These are phyloP conservation scores for Candolleomyces efflorescens DNA, from an alignment of 768 basidiomycete genomes.

Conservation along the genomic window DNA sequence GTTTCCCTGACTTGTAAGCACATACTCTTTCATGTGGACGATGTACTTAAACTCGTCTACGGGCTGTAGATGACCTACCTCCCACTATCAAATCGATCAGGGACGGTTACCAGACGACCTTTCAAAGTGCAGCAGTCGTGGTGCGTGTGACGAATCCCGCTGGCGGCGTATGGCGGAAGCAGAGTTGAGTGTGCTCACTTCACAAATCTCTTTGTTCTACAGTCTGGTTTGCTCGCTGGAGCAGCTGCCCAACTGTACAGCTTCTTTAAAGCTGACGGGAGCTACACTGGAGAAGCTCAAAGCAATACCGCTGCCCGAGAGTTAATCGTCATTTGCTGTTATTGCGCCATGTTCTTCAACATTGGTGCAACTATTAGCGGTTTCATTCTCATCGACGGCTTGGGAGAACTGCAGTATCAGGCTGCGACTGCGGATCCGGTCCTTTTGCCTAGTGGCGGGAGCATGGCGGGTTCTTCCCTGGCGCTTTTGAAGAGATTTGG, in stretches of 20 bases:
- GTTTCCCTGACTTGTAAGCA: no score
- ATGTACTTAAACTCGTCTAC: neutral
- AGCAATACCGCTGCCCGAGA: neutral
- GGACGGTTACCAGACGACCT: neutral
- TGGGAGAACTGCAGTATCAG: constrained; percentile 18
- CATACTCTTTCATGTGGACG: neutral
- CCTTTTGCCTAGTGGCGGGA: neutral
- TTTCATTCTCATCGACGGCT: constrained; percentile 19
- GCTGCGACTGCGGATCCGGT: constrained; percentile 5
- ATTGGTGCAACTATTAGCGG: constrained; percentile 18
- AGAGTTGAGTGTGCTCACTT: no score
- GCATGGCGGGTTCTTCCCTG: neutral
- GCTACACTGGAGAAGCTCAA: neutral
- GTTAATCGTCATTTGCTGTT: neutral
- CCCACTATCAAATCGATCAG: neutral
- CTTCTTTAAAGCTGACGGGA: neutral
- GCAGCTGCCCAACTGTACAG: neutral
- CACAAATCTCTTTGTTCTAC: neutral
- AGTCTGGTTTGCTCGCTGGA: neutral
- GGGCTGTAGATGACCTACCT: neutral
- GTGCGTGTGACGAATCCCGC: neutral
- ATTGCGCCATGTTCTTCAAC: constrained; percentile 4
- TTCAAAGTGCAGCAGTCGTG: neutral
- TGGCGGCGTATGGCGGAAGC: no score
- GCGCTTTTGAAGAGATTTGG: neutral